Percentiles rank a stretch among this genome's conserved stretches.
Conservation (phyloP, 192 early-diverging fungal species). For the Coemansia sp. region DNA sequence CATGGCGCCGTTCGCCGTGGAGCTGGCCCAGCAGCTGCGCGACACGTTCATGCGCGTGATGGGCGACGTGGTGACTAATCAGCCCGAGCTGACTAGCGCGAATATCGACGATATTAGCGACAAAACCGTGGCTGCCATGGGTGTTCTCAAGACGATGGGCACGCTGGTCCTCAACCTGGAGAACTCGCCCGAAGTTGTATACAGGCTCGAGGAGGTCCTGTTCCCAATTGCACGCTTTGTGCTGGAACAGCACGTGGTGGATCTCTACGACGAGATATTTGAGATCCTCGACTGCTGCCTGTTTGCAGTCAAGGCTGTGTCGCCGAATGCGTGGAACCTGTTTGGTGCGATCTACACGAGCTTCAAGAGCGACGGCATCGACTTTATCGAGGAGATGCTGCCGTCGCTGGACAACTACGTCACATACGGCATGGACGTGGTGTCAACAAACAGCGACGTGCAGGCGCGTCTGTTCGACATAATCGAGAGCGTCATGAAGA, state of each 20-base stretch:
- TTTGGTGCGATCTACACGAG: constrained; percentile 74
- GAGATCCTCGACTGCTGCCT: constrained; percentile 88
- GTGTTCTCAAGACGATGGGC: constrained; percentile 85
- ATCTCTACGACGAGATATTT: constrained; percentile 84
- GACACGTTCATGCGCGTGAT: constrained; percentile 89
- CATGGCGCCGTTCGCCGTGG: constrained; percentile 88
- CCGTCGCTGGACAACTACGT: constrained; percentile 92
- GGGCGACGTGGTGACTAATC: constrained; percentile 60
- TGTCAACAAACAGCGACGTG: constrained; percentile 64
- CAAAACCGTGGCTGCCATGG: constrained; percentile 86
- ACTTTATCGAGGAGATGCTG: constrained; percentile 89
- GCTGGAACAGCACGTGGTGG: constrained; percentile 65
- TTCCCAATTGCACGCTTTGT: constrained; percentile 77
- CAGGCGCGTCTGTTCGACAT: constrained; percentile 81
- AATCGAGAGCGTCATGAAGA: constrained; percentile 79
- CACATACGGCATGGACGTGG: constrained; percentile 78
- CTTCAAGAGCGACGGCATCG: constrained; percentile 78
- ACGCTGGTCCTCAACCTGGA: constrained; percentile 87
- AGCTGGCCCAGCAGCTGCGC: constrained; percentile 81
- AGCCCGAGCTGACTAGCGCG: constrained; percentile 36
- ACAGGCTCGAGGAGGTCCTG: constrained; percentile 75
- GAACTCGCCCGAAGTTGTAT: constrained; percentile 73
- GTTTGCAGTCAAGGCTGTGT: constrained; percentile 79
- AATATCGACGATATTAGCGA: constrained; percentile 71
- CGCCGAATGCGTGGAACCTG: constrained; percentile 80